A percentile compares a stretch with the other conserved stretches of the same genome.
phyloP scores from a whole-genome alignment of 2,329 filamentous ascomycete genomes.

The Graphilbum fragrans region DNA sequence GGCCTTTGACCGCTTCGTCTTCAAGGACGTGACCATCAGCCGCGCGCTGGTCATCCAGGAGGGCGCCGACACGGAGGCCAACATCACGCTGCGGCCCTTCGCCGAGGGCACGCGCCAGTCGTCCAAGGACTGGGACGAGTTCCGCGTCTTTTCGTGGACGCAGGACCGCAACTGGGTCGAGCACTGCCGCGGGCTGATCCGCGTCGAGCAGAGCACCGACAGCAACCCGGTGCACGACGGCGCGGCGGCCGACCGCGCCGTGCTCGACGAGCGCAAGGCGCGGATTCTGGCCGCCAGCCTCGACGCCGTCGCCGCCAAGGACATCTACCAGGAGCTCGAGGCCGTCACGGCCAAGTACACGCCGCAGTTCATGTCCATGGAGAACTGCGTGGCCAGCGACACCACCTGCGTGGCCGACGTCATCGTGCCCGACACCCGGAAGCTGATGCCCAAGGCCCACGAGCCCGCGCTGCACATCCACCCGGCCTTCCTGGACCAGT shows the following conservation, averaged over 20 bases:
- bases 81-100: conserved; percentile 29
- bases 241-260: conserved; percentile 18
- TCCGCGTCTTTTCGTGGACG: conserved; percentile 42
- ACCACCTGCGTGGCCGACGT: conserved; percentile 22
- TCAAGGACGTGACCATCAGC: conserved; percentile 33
- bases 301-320: conserved; percentile 17
- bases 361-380: conserved; percentile 36
- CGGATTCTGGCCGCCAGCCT: conserved; percentile 17
- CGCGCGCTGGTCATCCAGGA: conserved; percentile 35
- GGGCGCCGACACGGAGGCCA: conserved; percentile 37
- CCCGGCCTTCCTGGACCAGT: conserved; percentile 25
- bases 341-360: conserved; percentile 38
- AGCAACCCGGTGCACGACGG: no score
- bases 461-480: conserved; percentile 22
- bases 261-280: conserved; percentile 23
- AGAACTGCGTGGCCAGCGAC: conserved; percentile 27
- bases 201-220: conserved; percentile 14
- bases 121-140: conserved; percentile 40
- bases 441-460: conserved; percentile 25
- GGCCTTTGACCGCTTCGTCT: conserved; percentile 26
- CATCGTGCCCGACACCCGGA: conserved; percentile 21
- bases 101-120: conserved; percentile 24
- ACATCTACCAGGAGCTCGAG: conserved; percentile 33
- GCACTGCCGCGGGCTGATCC: conserved; percentile 36
- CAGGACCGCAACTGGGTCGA: conserved; percentile 41